Evolutionary conservation across 2,329 filamentous ascomycete genomes (phyloP).

Genomic region (Sclerotiophoma versabilis): DNA sequence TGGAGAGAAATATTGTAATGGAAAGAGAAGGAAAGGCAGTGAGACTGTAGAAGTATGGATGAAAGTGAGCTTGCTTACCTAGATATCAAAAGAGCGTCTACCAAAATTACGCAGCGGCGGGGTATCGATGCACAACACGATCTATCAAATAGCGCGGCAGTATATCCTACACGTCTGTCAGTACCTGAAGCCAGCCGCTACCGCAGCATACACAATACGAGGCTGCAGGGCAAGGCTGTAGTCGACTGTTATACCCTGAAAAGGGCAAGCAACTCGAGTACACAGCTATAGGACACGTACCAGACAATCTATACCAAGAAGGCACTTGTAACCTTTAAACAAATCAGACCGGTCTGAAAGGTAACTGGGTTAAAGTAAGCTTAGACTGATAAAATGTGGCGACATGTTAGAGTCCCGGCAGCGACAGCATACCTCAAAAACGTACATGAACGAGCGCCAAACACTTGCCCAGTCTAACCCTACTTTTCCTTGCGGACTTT

Average conservation of each 20-base stretch:
- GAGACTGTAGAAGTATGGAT: neutral
- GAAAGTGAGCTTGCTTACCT: conserved; percentile 39
- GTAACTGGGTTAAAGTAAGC: conserved; percentile 40
- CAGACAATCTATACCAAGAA: conserved; percentile 39
- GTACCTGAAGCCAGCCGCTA: neutral
- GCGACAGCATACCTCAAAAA: conserved; percentile 44
- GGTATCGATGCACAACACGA: conserved; percentile 40
- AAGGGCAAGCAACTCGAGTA: no score
- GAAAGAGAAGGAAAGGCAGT: neutral
- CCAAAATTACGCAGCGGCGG: conserved; percentile 33
- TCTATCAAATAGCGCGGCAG: conserved; percentile 38
- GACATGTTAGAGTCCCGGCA: conserved; percentile 12
- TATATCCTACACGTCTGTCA: conserved; percentile 8
- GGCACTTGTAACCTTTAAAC: conserved; percentile 31
- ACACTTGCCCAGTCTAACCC: conserved; percentile 53
- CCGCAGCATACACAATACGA: neutral
- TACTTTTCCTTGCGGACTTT: conserved; percentile 48
- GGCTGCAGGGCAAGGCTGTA: conserved; percentile 1
- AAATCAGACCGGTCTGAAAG: conserved; percentile 35
- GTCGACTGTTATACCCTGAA: neutral
- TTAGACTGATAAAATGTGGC: conserved; percentile 9
- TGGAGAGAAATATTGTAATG: neutral
- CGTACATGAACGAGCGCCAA: conserved; percentile 43
- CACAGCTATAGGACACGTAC: conserved; percentile 20
- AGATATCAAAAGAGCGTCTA: conserved; percentile 20